Base-by-base conservation (phyloP, 176 grass and related monocot genomes). In the Cenchrus purpureus region DNA sequence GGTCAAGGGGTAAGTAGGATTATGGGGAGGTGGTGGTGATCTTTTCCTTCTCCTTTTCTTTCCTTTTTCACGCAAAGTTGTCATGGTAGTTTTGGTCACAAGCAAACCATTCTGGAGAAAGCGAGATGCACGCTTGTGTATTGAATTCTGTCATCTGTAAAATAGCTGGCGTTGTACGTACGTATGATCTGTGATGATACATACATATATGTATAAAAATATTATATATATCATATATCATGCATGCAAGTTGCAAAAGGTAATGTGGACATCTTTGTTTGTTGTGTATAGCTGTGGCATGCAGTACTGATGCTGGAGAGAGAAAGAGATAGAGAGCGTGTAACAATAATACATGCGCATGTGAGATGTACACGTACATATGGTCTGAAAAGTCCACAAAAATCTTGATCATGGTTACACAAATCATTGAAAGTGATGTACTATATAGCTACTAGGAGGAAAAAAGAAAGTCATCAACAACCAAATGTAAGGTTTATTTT, bases 71-170 rank as follows among this genome's bases (percentile, higher is more conserved):
- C 17, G 2, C 17, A 52, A 73, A 79, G 37, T 40, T 4, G 32
- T 45, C 29, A 4, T 56, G 55, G 71, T 49, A 32, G 3, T 66
- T 50, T 78, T 52, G 12, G 20, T 63, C 65, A 82, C 29, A 69
- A 82, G 25, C 64, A 71, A 75, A 70, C 40, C 69, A 76, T 58
- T 31, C 19, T n/a, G 14, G 52, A 83, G 74, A 73, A 83, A 88
- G 74, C 80, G 56, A 88, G 54, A 88, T 57, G 55, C 74, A 71
- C 56, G 85, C 73, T 31, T 71, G 14, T 55, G 34, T 48, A 88
- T 73, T 83, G 54, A 88, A 79, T 56, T 79, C n/a, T 57, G 61
- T 83, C 65, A 31, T 34, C 65, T 48, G 54, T 88, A 68, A 65
- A 49, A 2, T 72, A 88, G 86, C 80, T 73, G 80, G 73, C 73